Evolutionary conservation across 129 eudicot species (phyloP).

Genomic region (Arctium minus): DNA sequence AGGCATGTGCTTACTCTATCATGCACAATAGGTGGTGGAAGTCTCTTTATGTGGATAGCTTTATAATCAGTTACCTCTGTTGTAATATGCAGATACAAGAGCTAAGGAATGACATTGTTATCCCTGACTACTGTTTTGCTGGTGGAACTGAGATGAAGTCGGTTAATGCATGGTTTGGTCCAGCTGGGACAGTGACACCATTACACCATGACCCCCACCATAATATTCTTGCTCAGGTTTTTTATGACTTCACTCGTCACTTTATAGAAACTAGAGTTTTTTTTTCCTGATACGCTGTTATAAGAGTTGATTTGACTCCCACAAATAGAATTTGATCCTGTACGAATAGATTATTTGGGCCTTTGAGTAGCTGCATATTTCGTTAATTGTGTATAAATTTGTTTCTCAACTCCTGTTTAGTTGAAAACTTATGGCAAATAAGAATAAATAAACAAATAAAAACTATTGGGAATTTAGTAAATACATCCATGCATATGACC

Average conservation of each 20-base stretch:
- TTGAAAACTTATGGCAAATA: background rate
- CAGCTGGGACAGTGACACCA: slow-evolving; percentile 97
- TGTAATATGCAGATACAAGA: slow-evolving; percentile 69
- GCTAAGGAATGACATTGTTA: slow-evolving; percentile 74
- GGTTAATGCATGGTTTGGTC: slow-evolving; percentile 97
- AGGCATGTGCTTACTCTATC: slow-evolving; percentile 57
- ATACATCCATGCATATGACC: no score
- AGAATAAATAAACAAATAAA: background rate
- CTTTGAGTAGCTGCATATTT: background rate
- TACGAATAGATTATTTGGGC: background rate
- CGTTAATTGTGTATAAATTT: background rate
- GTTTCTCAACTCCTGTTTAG: no score
- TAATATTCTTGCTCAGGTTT: slow-evolving; percentile 94
- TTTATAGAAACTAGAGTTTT: background rate
- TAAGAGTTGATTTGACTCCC: background rate
- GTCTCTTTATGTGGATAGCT: background rate
- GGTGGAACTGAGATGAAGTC: slow-evolving; percentile 95
- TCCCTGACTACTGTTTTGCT: slow-evolving; percentile 93
- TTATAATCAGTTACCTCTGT: background rate
- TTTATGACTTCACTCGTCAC: background rate
- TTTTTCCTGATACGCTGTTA: background rate
- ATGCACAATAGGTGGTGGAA: slow-evolving; percentile 20
- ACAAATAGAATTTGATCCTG: background rate
- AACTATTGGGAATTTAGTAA: no score
- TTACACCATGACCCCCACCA: slow-evolving; percentile 99